Conservation (phyloP, 208 protist genomes). For the Strigomonas culicis region DNA sequence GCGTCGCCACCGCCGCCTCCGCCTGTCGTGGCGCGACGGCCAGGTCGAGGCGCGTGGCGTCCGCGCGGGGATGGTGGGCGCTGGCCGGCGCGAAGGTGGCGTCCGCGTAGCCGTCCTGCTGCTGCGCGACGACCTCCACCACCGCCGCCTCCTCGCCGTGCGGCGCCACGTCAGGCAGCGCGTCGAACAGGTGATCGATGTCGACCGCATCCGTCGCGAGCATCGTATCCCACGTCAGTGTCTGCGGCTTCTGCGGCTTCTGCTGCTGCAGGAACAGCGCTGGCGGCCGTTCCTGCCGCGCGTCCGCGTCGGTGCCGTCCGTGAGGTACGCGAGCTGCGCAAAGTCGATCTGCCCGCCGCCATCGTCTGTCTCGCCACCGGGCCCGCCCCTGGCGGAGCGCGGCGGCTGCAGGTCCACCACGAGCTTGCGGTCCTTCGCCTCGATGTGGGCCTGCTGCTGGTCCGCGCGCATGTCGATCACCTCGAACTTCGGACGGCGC, state of each 20-base stretch:
- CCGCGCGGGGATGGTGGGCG: too few relatives aligned
- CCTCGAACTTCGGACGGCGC: slow-evolving; percentile 26
- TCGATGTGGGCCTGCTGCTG: slow-evolving; percentile 60
- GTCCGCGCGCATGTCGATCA: slow-evolving; percentile 68
- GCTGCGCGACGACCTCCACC: neutral
- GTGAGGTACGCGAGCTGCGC: neutral
- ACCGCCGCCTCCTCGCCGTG: neutral
- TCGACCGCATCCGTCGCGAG: neutral
- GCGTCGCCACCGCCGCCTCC: neutral
- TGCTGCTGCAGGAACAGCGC: neutral
- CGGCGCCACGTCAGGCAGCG: neutral
- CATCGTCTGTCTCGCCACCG: slow-evolving; percentile 9
- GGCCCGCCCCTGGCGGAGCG: slow-evolving; percentile 20
- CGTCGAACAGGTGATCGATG: neutral
- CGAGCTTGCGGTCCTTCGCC: slow-evolving; percentile 51
- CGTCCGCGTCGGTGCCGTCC: neutral
- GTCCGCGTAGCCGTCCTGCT: neutral
- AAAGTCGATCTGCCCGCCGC: neutral
- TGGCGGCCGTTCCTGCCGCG: too few relatives aligned
- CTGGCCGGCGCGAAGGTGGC: too few relatives aligned
- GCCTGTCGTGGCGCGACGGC: neutral
- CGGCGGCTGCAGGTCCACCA: slow-evolving; percentile 44
- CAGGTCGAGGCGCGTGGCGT: neutral
- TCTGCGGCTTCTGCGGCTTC: neutral
- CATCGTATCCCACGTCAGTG: too few relatives aligned